These are phyloP conservation scores for Abrus precatorius DNA, from an alignment of 306 rosid species.

Conservation along the genomic window DNA sequence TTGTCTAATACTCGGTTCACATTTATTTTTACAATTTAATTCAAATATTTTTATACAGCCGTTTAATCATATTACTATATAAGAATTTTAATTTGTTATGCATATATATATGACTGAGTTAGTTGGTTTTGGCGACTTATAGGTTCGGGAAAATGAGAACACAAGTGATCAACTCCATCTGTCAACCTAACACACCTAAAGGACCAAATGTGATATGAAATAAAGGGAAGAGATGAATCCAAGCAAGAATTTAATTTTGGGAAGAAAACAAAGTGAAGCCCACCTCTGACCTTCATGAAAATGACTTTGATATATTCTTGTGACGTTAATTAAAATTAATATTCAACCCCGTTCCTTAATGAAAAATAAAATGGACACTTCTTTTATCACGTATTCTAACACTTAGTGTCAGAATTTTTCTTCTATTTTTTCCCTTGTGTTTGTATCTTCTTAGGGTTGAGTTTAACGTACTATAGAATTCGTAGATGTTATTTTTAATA, in stretches of 20 bases:
- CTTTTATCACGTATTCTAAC: neutral
- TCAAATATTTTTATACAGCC: no score
- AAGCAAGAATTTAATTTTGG: slow-evolving; percentile 23
- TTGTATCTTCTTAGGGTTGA: neutral
- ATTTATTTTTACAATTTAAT: no score
- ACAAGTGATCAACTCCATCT: slow-evolving; percentile 55
- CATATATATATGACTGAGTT: slow-evolving; percentile 18
- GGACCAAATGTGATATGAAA: slow-evolving; percentile 51
- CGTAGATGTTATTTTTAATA: neutral
- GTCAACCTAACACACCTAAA: slow-evolving; percentile 64
- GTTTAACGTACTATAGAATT: neutral
- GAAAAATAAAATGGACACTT: slow-evolving; percentile 17
- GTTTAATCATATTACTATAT: no score
- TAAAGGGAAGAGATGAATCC: slow-evolving; percentile 6
- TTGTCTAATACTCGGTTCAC: no score
- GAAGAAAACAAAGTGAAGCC: slow-evolving; percentile 40
- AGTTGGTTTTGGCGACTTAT: slow-evolving; percentile 46
- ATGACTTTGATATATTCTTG: slow-evolving; percentile 28
- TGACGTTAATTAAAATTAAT: neutral
- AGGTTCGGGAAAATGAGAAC: slow-evolving; percentile 41
- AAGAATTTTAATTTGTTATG: no score
- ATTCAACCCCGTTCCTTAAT: neutral
- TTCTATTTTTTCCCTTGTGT: neutral
- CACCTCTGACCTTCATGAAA: slow-evolving; percentile 41
- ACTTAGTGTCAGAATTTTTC: neutral